Conservation (phyloP, 805 yeast species). For the Wickerhamomyces strasburgensis region DNA sequence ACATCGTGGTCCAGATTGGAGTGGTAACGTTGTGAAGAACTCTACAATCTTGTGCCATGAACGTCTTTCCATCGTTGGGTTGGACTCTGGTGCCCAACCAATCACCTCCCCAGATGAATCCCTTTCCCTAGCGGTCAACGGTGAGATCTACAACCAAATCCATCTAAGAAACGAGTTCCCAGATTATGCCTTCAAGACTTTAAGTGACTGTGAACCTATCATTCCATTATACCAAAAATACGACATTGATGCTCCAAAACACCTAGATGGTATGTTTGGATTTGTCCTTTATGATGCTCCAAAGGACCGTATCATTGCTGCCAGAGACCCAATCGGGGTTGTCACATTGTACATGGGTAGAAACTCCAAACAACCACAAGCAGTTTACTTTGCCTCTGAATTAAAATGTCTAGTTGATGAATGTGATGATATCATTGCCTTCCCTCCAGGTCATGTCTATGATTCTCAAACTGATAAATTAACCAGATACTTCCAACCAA, state of each 20-base stretch:
- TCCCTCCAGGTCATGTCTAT: constrained; percentile 98
- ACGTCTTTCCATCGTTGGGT: constrained; percentile 95
- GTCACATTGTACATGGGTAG: constrained; percentile 96
- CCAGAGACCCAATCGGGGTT: constrained; percentile 98
- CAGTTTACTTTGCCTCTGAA: constrained; percentile 90
- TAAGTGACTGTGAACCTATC: constrained; percentile 96
- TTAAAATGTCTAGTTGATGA: constrained; percentile 90
- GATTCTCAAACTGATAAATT: constrained; percentile 85
- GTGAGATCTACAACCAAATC: constrained; percentile 97
- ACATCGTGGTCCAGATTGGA: constrained; percentile 99
- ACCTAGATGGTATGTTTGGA: constrained; percentile 98
- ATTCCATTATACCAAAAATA: constrained; percentile 87
- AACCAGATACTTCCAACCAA: constrained; percentile 85
- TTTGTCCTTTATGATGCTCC: constrained; percentile 84
- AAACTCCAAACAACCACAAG: constrained; percentile 56
- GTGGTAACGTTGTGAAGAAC: constrained; percentile 80
- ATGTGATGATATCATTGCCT: constrained; percentile 87
- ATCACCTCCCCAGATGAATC: constrained; percentile 74
- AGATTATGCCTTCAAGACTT: constrained; percentile 75
- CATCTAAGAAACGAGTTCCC: constrained; percentile 70
- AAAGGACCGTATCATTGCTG: constrained; percentile 86
- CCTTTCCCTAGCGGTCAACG: constrained; percentile 82
- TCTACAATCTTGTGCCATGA: constrained; percentile 86
- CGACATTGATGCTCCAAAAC: constrained; percentile 84
- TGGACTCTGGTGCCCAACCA: constrained; percentile 98